These are phyloP conservation scores for Camelina hispida DNA, from an alignment of 345 rosid genomes.

Conservation along the genomic window DNA sequence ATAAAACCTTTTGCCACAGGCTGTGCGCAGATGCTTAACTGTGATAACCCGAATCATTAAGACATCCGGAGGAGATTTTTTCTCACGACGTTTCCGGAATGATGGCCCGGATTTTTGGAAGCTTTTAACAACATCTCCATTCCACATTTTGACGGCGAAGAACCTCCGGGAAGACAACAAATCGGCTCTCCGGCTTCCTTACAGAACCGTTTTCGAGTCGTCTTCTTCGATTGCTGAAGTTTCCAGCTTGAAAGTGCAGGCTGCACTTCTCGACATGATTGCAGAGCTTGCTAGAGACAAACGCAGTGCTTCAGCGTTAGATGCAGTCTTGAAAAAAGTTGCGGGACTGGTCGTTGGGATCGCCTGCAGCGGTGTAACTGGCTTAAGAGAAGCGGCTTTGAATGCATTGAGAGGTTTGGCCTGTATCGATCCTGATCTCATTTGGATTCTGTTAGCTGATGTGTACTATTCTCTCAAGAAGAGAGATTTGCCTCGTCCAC, in stretches of 20 bases:
- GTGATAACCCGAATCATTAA: slow-evolving; percentile 64
- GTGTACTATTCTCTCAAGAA: slow-evolving; percentile 70
- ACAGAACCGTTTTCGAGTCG: slow-evolving; percentile 57
- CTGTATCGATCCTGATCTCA: slow-evolving; percentile 79
- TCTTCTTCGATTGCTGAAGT: slow-evolving; percentile 61
- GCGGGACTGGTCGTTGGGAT: slow-evolving; percentile 86
- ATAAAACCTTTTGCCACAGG: slow-evolving; percentile 49
- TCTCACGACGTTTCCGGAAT: slow-evolving; percentile 78
- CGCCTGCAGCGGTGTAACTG: slow-evolving; percentile 72
- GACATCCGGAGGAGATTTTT: slow-evolving; percentile 92
- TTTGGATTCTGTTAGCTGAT: slow-evolving; percentile 90
- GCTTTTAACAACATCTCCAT: slow-evolving; percentile 73
- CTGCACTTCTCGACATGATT: slow-evolving; percentile 78
- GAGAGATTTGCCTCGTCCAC: slow-evolving; percentile 54
- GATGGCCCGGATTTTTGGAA: slow-evolving; percentile 87
- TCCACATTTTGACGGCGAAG: slow-evolving; percentile 51
- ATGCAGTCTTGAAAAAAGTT: slow-evolving; percentile 75
- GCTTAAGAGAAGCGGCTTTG: slow-evolving; percentile 68
- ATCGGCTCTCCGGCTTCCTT: slow-evolving; percentile 70
- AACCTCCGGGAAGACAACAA: slow-evolving; percentile 52
- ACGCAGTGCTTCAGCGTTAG: slow-evolving; percentile 73
- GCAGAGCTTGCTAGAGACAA: slow-evolving; percentile 65
- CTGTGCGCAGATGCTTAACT: slow-evolving; percentile 62
- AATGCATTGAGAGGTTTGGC: slow-evolving; percentile 81
- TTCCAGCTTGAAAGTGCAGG: slow-evolving; percentile 81